Percentiles rank a stretch among this genome's conserved stretches.
Conservation (phyloP, 495 filamentous ascomycete species). For the Penicillium odoratum region DNA sequence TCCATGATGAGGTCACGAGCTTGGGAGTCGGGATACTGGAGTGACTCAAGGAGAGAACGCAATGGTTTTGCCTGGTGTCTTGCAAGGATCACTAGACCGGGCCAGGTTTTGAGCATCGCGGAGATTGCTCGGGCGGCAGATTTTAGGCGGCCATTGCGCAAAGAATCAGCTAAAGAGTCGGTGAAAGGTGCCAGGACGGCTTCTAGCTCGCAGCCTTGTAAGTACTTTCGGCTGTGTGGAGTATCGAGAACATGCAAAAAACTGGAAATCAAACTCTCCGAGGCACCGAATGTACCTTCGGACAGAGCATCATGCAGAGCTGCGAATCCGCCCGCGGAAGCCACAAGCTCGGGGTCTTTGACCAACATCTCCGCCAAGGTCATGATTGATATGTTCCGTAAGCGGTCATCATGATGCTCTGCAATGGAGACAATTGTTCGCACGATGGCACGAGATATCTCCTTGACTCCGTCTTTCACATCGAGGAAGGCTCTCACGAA, state of each 20-base stretch:
- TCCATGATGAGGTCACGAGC: slow-evolving; percentile 74
- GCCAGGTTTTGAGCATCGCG: slow-evolving; percentile 90
- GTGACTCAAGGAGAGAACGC: slow-evolving; percentile 73
- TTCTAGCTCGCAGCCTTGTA: slow-evolving; percentile 79
- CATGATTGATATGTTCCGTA: slow-evolving; percentile 85
- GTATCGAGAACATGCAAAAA: slow-evolving; percentile 88
- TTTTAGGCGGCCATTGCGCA: slow-evolving; percentile 72
- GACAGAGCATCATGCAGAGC: slow-evolving; percentile 82
- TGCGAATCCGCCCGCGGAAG: slow-evolving; percentile 76
- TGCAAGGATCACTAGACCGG: slow-evolving; percentile 77
- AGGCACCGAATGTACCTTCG: slow-evolving; percentile 87
- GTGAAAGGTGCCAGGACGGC: slow-evolving; percentile 87
- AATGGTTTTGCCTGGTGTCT: slow-evolving; percentile 83
- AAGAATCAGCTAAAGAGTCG: slow-evolving; percentile 67
- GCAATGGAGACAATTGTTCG: slow-evolving; percentile 87
- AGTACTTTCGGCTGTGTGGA: slow-evolving; percentile 73
- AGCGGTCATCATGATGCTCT: slow-evolving; percentile 82
- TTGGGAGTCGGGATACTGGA: slow-evolving; percentile 69
- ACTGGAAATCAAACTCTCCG: slow-evolving; percentile 77
- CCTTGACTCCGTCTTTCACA: slow-evolving; percentile 86
- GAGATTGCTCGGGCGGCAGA: slow-evolving; percentile 84
- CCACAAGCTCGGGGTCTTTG: slow-evolving; percentile 74
- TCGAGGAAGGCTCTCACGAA: slow-evolving; percentile 95
- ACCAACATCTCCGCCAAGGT: slow-evolving; percentile 90
- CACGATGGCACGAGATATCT: slow-evolving; percentile 83